Evolutionary conservation across 257 asterid species (phyloP).

Genomic region (Solanum boliviense): DNA sequence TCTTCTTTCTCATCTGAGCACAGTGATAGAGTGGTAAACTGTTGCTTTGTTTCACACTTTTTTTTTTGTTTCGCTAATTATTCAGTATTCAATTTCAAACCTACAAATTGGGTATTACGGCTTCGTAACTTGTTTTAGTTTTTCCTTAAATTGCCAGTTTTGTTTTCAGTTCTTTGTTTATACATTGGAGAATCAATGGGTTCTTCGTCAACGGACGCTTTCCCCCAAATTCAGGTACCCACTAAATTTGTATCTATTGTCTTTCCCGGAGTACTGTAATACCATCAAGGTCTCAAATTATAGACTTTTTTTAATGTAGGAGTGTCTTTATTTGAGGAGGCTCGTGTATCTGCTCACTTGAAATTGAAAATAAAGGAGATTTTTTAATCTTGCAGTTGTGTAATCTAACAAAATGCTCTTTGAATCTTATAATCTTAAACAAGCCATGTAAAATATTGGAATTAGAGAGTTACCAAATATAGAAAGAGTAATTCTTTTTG

Average conservation of each 20-base stretch:
- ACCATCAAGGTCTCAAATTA: not conserved
- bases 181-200: slow-evolving; percentile 7
- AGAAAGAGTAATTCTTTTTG: not conserved
- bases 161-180: not conserved
- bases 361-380: not conserved
- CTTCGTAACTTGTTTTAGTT: not conserved
- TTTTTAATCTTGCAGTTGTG: not conserved
- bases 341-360: not conserved
- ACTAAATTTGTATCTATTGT: not conserved
- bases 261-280: not conserved
- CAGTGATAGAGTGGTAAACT: not conserved
- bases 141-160: not conserved
- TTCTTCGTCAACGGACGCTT: slow-evolving; percentile 25
- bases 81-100: not conserved
- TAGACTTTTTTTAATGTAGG: not conserved
- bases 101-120: not conserved
- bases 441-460: not conserved
- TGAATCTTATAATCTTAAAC: not conserved
- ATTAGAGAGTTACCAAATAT: not conserved
- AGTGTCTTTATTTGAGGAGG: not conserved
- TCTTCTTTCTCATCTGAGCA: not conserved
- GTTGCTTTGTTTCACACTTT: not conserved
- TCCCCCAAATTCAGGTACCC: slow-evolving; percentile 40
- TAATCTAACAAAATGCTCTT: not conserved
- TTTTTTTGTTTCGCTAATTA: not conserved